Evolutionary conservation across 805 yeast species (phyloP).

Genomic region (Candida chauliodis): DNA sequence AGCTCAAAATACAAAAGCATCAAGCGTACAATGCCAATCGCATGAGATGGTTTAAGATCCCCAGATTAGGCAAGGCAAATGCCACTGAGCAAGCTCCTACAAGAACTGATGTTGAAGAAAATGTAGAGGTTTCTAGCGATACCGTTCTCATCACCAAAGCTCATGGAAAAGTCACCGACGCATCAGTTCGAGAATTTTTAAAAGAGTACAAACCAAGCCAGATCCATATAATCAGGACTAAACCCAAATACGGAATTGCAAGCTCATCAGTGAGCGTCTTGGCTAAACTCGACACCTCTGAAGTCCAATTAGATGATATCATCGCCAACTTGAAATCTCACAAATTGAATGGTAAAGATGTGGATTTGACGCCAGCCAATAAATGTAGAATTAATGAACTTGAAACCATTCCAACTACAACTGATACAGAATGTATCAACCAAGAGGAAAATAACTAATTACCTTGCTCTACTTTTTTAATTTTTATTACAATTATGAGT

Average conservation of each 20-base stretch:
- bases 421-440: not conserved
- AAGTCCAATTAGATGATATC: conserved; percentile 41
- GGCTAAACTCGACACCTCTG: conserved; percentile 41
- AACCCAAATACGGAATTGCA: conserved; percentile 24
- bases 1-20: conserved; percentile 37
- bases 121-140: conserved; percentile 32
- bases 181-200: conserved; percentile 43
- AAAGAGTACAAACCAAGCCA: conserved; percentile 44
- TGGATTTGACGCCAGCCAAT: conserved; percentile 38
- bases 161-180: conserved; percentile 38
- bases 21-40: conserved; percentile 37
- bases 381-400: conserved; percentile 37
- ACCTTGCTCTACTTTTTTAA: no score
- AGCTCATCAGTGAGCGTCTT: conserved; percentile 45
- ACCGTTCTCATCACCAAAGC: conserved; percentile 45
- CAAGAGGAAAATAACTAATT: not conserved
- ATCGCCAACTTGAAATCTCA: conserved; percentile 33
- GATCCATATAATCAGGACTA: conserved; percentile 44
- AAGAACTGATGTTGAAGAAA: not conserved
- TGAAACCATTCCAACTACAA: not conserved
- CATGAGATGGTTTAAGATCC: not conserved
- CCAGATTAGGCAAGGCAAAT: not conserved
- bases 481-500: not conserved
- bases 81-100: not conserved
- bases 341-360: conserved; percentile 33